phyloP scores from a whole-genome alignment of 2,329 filamentous ascomycete species.

The Coleophoma cylindrospora region DNA sequence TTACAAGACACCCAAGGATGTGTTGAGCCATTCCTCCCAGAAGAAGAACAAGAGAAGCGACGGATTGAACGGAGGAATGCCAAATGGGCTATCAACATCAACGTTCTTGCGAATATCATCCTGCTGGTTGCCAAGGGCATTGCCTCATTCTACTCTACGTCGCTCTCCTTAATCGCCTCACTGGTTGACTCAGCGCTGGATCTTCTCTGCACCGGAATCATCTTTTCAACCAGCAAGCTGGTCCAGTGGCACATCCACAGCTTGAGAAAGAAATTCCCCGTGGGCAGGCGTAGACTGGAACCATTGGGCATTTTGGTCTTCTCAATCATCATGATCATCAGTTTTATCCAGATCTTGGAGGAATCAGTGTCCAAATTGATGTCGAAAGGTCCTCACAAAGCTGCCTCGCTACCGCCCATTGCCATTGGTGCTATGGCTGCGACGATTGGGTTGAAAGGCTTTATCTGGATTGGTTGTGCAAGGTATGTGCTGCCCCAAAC shows the following conservation, averaged over 20 bases:
- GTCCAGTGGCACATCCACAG: conserved; percentile 49
- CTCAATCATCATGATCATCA: conserved; percentile 57
- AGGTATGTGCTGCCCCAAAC: conserved; percentile 10
- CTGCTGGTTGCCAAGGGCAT: conserved; percentile 47
- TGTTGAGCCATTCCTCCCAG: conserved; percentile 49
- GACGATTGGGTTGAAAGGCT: conserved; percentile 51
- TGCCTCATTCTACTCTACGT: conserved; percentile 46
- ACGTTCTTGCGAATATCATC: conserved; percentile 51
- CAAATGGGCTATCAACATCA: conserved; percentile 54
- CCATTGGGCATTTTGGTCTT: conserved; percentile 56
- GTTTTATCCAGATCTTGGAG: conserved; percentile 53
- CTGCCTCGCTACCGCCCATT: conserved; percentile 39
- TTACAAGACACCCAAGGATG: conserved; percentile 42
- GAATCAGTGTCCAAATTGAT: conserved; percentile 51
- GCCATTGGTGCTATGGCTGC: conserved; percentile 50
- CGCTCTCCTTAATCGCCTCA: conserved; percentile 53
- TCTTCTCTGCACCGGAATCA: conserved; percentile 53
- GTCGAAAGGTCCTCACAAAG: conserved; percentile 33
- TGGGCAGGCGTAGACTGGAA: conserved; percentile 47
- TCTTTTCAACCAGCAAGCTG: conserved; percentile 51
- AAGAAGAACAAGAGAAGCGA: conserved; percentile 45
- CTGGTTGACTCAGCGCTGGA: conserved; percentile 54
- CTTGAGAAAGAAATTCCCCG: conserved; percentile 48
- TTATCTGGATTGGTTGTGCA: conserved; percentile 51
- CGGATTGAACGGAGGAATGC: conserved; percentile 40